Conservation (phyloP, 805 yeast species). For the Ogataea chonburiensis region DNA sequence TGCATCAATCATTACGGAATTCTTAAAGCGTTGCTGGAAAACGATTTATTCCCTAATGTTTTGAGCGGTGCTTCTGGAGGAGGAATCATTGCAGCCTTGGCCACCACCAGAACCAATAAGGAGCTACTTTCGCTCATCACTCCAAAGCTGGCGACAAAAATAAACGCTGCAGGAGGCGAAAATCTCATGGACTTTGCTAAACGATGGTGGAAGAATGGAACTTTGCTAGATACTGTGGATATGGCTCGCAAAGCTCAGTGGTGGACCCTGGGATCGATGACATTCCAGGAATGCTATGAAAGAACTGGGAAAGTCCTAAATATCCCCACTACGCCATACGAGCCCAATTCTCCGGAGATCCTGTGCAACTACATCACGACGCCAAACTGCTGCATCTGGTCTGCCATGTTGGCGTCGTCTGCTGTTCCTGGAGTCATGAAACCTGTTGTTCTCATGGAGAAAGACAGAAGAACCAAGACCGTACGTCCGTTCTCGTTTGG, state of each 20-base stretch:
- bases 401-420: slow-evolving; percentile 69
- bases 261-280: slow-evolving; percentile 71
- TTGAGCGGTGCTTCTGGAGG: slow-evolving; percentile 83
- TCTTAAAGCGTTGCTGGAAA: slow-evolving; percentile 66
- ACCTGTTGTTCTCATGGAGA: slow-evolving; percentile 78
- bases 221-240: slow-evolving; percentile 68
- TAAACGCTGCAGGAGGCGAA: slow-evolving; percentile 66
- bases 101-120: slow-evolving; percentile 66
- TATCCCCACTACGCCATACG: slow-evolving; percentile 77
- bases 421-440: slow-evolving; percentile 83
- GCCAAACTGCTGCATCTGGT: slow-evolving; percentile 82
- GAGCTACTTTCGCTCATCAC: slow-evolving; percentile 56
- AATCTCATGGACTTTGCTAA: slow-evolving; percentile 58
- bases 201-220: slow-evolving; percentile 73
- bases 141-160: slow-evolving; percentile 60
- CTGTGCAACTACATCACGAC: slow-evolving; percentile 74
- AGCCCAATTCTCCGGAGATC: slow-evolving; percentile 78
- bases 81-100: slow-evolving; percentile 70
- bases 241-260: slow-evolving; percentile 71
- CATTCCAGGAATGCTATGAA: slow-evolving; percentile 67
- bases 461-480: slow-evolving; percentile 30
- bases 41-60: slow-evolving; percentile 63
- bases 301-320: slow-evolving; percentile 70
- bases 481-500: slow-evolving; percentile 72
- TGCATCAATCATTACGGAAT: slow-evolving; percentile 78